Base-by-base conservation (phyloP, 495 filamentous ascomycete species). In the Jackrogersella minutella region DNA sequence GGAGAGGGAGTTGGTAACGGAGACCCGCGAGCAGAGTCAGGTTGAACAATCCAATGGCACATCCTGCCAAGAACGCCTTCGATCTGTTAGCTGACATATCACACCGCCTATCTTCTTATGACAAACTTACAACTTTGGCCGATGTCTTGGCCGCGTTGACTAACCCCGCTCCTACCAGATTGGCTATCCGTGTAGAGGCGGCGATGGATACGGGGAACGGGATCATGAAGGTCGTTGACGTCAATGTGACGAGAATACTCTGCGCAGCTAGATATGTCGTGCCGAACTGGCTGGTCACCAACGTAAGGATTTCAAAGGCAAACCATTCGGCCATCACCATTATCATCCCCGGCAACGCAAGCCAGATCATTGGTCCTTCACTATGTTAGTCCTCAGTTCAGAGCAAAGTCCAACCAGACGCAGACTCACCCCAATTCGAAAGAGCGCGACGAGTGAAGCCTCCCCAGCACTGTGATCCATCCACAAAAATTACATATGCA, bases 321-420 rank as follows among this genome's bases (percentile, higher is more conserved):
- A 96, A 84, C 76, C 87, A 94, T 73, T 97, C 94, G 5, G 93
- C 93, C 73, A 95, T 89, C 1, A 98, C 90, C 92, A 97, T 97
- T 39, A 96, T 76, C 72, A 97, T 85, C 2, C 93, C 93, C 0
- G 90, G 93, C 14, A 97, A 75, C 0, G 93, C 92, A 13, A 97
- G 88, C 51, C 85, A 80, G 70, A 97, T 84, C 93, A 96, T 95
- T 0, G 90, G 91, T 4, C 71, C 69, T 77, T 44, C 24, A 9
- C 5, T 44, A 19, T 50, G 70, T 68, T 36, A 73, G 56, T 55
- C 11, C 17, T 41, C 5, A 37, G 16, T 17, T 16, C 28, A 19
- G 9, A 21, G 11, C 54, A 24, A 57, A 6, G 5, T 13, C 16
- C 6, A 19, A 30, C 22, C 14, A 2, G 11, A 31, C 13, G n/a